These are phyloP conservation scores for Cinnamomum micranthum DNA, from an alignment of 164 flowering plant species.

Conservation along the genomic window DNA sequence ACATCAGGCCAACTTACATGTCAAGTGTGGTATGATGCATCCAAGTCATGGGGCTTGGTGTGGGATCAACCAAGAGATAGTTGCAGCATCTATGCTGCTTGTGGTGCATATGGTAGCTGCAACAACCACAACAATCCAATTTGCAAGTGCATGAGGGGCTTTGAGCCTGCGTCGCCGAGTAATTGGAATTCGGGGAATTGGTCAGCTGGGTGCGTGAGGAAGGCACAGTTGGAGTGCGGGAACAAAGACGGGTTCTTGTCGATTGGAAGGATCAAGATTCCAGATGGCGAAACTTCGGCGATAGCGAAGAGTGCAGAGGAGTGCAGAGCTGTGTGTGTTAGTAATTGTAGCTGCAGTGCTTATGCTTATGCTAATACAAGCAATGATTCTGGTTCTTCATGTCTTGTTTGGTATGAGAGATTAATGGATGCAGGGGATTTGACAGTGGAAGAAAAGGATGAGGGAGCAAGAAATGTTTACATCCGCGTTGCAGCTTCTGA, in stretches of 20 bases:
- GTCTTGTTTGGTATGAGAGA: constrained; percentile 4
- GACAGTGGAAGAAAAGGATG: background rate
- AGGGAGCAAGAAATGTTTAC: constrained; percentile 1
- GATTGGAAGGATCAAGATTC: constrained; percentile 9
- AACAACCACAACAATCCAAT: background rate
- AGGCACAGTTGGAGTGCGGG: constrained; percentile 5
- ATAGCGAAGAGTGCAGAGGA: background rate
- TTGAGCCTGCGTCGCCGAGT: background rate
- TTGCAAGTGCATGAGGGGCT: constrained; percentile 10
- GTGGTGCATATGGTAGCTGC: constrained; percentile 10
- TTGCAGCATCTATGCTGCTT: constrained; percentile 1
- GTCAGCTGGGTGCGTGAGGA: constrained; percentile 12
- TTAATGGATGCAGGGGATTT: constrained; percentile 4
- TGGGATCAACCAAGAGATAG: background rate
- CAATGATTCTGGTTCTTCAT: background rate
- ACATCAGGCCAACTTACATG: background rate
- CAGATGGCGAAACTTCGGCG: constrained; percentile 7
- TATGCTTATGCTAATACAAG: constrained; percentile 3
- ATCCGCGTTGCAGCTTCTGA: constrained; percentile 9
- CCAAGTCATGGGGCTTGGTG: background rate
- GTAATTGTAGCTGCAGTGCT: constrained; percentile 10
- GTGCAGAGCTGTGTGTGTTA: constrained; percentile 2
- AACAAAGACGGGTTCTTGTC: constrained; percentile 1
- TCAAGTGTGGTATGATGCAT: background rate
- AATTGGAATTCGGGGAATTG: constrained; percentile 10